Evolutionary conservation across 768 basidiomycete genomes (phyloP).

Genomic region (Cystofilobasidium bisporidii): DNA sequence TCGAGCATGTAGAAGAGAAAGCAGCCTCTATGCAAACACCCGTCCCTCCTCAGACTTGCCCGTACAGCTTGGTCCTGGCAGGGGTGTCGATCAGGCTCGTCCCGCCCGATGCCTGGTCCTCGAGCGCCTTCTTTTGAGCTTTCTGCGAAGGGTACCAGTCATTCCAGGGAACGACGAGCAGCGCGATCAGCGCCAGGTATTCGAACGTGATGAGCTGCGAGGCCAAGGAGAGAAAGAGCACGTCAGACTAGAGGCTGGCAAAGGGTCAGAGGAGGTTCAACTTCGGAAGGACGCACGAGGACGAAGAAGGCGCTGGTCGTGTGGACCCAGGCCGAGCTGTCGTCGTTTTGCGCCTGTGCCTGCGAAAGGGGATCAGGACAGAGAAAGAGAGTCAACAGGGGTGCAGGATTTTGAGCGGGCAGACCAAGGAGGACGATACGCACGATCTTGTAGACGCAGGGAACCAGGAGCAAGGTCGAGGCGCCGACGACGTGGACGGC

Average conservation of each 20-base stretch:
- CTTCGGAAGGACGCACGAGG: neutral
- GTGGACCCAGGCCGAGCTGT: neutral
- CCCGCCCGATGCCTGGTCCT: too few species aligned
- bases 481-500: neutral
- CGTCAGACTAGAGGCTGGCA: neutral
- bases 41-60: too few species aligned
- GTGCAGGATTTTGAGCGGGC: too few species aligned
- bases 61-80: too few species aligned
- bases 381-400: neutral
- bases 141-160: neutral
- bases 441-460: neutral
- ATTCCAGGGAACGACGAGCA: neutral
- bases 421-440: neutral
- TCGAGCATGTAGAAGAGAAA: too few species aligned
- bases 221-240: neutral
- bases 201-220: neutral
- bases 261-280: neutral
- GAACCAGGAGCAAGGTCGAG: neutral
- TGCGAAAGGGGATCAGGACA: neutral
- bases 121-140: neutral
- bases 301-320: neutral
- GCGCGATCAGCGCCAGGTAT: neutral
- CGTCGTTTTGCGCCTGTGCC: neutral
- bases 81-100: too few species aligned
- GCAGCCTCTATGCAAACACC: too few species aligned